A percentile compares a stretch with the other conserved stretches of the same genome.
Evolutionary conservation across 192 early-diverging fungal genomes (phyloP).

Genomic region (Geranomyces variabilis): DNA sequence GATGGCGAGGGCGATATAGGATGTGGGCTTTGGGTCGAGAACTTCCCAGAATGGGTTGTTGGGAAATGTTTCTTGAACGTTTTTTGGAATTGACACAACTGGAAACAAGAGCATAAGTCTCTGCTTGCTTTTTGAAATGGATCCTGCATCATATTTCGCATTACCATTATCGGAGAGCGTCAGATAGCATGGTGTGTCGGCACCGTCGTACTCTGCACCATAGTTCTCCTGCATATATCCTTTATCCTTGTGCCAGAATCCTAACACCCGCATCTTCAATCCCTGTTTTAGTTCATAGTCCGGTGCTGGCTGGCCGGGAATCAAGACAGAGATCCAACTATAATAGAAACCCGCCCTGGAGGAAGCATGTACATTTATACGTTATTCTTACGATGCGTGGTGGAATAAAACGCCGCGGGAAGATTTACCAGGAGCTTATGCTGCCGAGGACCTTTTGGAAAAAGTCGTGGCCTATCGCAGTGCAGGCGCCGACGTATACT

Average conservation of each 20-base stretch:
- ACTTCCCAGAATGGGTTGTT: slow-evolving; percentile 8
- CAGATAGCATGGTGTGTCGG: slow-evolving; percentile 11
- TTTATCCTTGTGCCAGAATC: slow-evolving; percentile 12
- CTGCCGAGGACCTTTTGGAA: slow-evolving; percentile 14
- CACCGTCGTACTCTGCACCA: slow-evolving; percentile 3
- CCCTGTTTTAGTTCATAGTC: background rate
- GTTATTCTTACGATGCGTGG: background rate
- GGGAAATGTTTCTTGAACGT: slow-evolving; percentile 1
- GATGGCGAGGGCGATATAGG: slow-evolving; percentile 14
- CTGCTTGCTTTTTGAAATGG: background rate
- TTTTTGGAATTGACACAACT: slow-evolving; percentile 12
- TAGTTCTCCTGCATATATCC: slow-evolving; percentile 5
- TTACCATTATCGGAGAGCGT: slow-evolving; percentile 13
- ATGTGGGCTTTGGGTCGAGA: background rate
- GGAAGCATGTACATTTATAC: too few species aligned
- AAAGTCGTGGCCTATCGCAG: slow-evolving; percentile 19
- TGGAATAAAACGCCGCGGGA: background rate
- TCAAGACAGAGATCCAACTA: slow-evolving; percentile 7
- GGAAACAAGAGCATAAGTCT: background rate
- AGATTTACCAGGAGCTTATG: slow-evolving; percentile 1
- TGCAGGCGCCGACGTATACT: slow-evolving; percentile 6
- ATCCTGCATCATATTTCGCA: background rate
- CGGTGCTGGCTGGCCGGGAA: background rate
- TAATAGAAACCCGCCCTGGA: slow-evolving; percentile 15
- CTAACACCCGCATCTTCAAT: slow-evolving; percentile 3